Conservation (phyloP, 805 yeast species). For the Cyberlindnera samutprakarnensis region DNA sequence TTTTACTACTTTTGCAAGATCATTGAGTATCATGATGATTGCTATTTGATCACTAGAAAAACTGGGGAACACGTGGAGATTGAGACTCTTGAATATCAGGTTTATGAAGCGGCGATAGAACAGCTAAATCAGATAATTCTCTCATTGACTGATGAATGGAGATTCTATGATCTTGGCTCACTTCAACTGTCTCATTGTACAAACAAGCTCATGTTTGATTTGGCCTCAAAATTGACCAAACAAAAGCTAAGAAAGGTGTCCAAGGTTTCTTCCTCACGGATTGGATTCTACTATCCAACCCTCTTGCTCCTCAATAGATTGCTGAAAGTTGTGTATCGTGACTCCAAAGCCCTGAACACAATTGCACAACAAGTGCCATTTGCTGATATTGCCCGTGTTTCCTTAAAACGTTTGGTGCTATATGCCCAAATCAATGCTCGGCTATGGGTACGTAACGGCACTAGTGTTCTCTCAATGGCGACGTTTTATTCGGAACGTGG, state of each 20-base stretch:
- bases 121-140: too few species aligned
- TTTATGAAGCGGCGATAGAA: too few species aligned
- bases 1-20: constrained; percentile 25
- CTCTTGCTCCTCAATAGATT: constrained; percentile 42
- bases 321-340: not conserved
- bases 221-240: too few species aligned
- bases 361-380: constrained; percentile 38
- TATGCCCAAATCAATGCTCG: constrained; percentile 55
- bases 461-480: constrained; percentile 43
- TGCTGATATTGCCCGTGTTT: constrained; percentile 51
- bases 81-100: constrained; percentile 43
- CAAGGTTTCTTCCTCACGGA: constrained; percentile 45
- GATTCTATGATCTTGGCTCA: too few species aligned
- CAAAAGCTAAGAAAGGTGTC: too few species aligned
- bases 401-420: constrained; percentile 53
- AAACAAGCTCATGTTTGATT: too few species aligned
- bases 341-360: constrained; percentile 10
- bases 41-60: constrained; percentile 47
- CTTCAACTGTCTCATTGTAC: too few species aligned
- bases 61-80: constrained; percentile 62
- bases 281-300: constrained; percentile 54
- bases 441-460: constrained; percentile 72
- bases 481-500: constrained; percentile 35
- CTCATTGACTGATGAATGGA: constrained; percentile 3
- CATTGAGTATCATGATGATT: constrained; percentile 47